Conservation (phyloP, 2,329 filamentous ascomycete species). For the Microcyclosporella mali region DNA sequence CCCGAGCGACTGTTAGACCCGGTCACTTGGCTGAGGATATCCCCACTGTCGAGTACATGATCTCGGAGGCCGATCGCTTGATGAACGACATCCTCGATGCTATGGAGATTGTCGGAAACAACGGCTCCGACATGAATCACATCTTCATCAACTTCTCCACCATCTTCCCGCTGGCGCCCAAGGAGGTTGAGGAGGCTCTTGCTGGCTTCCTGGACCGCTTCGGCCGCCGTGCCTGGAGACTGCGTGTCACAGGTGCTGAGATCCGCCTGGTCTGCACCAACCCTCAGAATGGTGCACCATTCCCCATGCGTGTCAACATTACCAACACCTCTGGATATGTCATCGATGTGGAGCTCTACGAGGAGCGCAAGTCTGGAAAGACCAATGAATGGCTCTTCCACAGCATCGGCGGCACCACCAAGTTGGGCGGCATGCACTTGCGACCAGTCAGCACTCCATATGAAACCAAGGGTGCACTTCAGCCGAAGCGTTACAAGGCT, state of each 20-base stretch:
- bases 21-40: slow-evolving; percentile 95
- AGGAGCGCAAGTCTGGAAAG: slow-evolving; percentile 96
- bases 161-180: slow-evolving; percentile 84
- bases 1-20: slow-evolving; percentile 87
- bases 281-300: slow-evolving; percentile 71
- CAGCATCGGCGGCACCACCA: slow-evolving; percentile 89
- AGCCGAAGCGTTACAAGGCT: slow-evolving; percentile 98
- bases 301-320: slow-evolving; percentile 91
- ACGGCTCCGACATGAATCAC: slow-evolving; percentile 98
- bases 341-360: slow-evolving; percentile 95
- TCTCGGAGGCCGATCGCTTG: slow-evolving; percentile 90
- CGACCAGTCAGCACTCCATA: slow-evolving; percentile 87
- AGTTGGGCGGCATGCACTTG: slow-evolving; percentile 92
- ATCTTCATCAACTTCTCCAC: slow-evolving; percentile 99
- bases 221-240: slow-evolving; percentile 87
- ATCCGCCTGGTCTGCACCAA: slow-evolving; percentile 98
- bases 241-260: slow-evolving; percentile 93
- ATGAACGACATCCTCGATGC: slow-evolving; percentile 98
- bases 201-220: slow-evolving; percentile 96
- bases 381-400: slow-evolving; percentile 94
- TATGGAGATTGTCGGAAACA: slow-evolving; percentile 96
- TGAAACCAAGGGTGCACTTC: slow-evolving; percentile 95
- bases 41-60: slow-evolving; percentile 95
- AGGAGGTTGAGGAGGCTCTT: slow-evolving; percentile 86
- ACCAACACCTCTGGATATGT: slow-evolving; percentile 98